These are phyloP conservation scores for Canavalia ensiformis DNA, from an alignment of 306 rosid species.

Conservation along the genomic window DNA sequence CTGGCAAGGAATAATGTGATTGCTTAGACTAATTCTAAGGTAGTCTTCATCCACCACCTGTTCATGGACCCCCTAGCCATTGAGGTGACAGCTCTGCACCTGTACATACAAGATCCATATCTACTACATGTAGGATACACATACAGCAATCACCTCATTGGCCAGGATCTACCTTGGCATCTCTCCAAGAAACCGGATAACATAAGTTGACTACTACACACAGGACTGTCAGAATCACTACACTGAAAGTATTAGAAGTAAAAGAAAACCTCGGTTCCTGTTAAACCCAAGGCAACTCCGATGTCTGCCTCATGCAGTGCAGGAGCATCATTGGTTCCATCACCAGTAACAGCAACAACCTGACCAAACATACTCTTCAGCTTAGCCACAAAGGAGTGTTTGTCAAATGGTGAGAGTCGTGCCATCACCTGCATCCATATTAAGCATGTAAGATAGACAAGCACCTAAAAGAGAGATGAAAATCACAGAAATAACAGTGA, in stretches of 20 bases:
- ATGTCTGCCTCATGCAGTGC: constrained; percentile 94
- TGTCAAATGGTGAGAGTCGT: constrained; percentile 83
- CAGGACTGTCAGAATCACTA: constrained; percentile 11
- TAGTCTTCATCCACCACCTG: no score
- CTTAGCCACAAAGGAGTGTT: constrained; percentile 73
- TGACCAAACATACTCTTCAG: constrained; percentile 72
- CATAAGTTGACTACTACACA: background rate
- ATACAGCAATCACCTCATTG: no score
- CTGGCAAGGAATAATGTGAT: no score
- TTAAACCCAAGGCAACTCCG: constrained; percentile 97
- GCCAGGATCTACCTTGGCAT: no score
- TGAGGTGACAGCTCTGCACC: no score
- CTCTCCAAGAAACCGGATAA: no score
- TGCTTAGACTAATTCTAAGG: no score
- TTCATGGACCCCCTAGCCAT: no score
- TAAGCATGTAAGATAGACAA: constrained; percentile 47
- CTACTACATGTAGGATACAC: no score
- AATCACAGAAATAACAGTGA: constrained; percentile 32
- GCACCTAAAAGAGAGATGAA: constrained; percentile 22
- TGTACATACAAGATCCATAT: no score
- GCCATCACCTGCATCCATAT: constrained; percentile 83
- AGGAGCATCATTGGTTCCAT: constrained; percentile 97
- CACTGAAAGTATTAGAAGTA: constrained; percentile 29
- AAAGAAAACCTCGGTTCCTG: constrained; percentile 82
- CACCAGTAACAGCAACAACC: constrained; percentile 97